A percentile compares a stretch with the other conserved stretches of the same genome.
Evolutionary conservation across 164 flowering plant species (phyloP).

Genomic region (Dillenia turbinata): DNA sequence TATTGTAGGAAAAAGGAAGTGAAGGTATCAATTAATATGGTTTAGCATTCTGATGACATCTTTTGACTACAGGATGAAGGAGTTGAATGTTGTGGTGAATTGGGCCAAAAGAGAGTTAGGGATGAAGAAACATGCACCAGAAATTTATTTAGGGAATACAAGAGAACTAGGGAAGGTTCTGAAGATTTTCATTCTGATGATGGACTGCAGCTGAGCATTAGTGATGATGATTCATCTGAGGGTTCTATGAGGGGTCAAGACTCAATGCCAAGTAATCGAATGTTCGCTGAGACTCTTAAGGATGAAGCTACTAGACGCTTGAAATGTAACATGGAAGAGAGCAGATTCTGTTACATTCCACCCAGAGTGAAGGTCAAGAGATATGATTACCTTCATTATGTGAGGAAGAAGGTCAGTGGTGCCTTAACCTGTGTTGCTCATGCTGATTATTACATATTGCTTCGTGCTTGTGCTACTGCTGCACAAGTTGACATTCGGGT

Average conservation of each 20-base stretch:
- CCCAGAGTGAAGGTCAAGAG: slow-evolving; percentile 54
- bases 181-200: background rate
- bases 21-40: no score
- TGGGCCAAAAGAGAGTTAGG: slow-evolving; percentile 22
- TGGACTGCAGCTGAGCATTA: background rate
- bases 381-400: slow-evolving; percentile 51
- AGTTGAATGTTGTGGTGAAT: slow-evolving; percentile 2
- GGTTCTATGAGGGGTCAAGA: slow-evolving; percentile 8
- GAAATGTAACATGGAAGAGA: slow-evolving; percentile 73
- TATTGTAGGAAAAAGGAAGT: background rate
- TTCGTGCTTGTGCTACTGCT: slow-evolving; percentile 69
- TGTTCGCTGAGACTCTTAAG: slow-evolving; percentile 10
- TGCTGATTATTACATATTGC: slow-evolving; percentile 87
- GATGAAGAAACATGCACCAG: slow-evolving; percentile 4
- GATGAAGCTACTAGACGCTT: slow-evolving; percentile 41
- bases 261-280: slow-evolving; percentile 1
- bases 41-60: no score
- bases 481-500: slow-evolving; percentile 58
- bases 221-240: slow-evolving; percentile 7
- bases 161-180: slow-evolving; percentile 11
- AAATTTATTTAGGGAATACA: slow-evolving; percentile 5
- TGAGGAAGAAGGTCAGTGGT: slow-evolving; percentile 46
- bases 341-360: slow-evolving; percentile 59
- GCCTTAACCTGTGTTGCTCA: slow-evolving; percentile 53
- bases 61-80: slow-evolving; percentile 7